These are phyloP conservation scores for Ceratocystis cubensis DNA, from an alignment of 2,329 filamentous ascomycete species.

Conservation along the genomic window DNA sequence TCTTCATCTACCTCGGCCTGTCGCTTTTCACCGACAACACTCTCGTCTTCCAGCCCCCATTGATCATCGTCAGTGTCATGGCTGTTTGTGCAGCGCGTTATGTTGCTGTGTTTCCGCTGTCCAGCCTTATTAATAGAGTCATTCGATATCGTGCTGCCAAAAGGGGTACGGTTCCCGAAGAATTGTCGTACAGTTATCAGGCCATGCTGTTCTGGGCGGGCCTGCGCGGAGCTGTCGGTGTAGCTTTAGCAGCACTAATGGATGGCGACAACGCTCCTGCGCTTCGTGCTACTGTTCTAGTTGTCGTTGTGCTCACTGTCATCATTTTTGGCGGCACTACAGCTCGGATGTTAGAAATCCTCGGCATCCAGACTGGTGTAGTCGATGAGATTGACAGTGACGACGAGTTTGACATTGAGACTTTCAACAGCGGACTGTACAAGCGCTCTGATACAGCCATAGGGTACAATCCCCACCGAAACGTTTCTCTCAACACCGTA, in stretches of 20 bases:
- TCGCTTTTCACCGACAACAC: constrained; percentile 86
- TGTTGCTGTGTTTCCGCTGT: constrained; percentile 88
- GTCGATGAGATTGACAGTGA: constrained; percentile 96
- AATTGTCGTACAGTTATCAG: constrained; percentile 88
- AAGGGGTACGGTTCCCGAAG: constrained; percentile 60
- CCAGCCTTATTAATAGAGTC: constrained; percentile 80
- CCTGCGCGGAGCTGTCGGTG: constrained; percentile 85
- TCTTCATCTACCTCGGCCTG: constrained; percentile 95
- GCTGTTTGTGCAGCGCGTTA: constrained; percentile 89
- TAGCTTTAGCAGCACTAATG: constrained; percentile 81
- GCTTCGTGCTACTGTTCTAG: constrained; percentile 85
- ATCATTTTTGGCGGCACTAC: constrained; percentile 98
- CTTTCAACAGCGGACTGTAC: constrained; percentile 57
- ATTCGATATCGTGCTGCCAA: constrained; percentile 73
- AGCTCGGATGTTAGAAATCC: constrained; percentile 90
- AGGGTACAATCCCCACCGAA: constrained; percentile 61
- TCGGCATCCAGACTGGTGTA: constrained; percentile 91
- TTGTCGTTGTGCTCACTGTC: constrained; percentile 92
- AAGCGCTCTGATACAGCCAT: constrained; percentile 67
- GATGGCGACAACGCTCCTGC: constrained; percentile 70
- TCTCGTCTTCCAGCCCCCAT: constrained; percentile 81
- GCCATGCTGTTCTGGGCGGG: constrained; percentile 99
- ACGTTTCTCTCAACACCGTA: constrained; percentile 46
- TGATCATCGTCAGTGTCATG: constrained; percentile 83
- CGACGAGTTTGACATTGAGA: constrained; percentile 95